Evolutionary conservation across 352 stramenopile genomes (phyloP).

Genomic region (Blastocystis sp.): DNA sequence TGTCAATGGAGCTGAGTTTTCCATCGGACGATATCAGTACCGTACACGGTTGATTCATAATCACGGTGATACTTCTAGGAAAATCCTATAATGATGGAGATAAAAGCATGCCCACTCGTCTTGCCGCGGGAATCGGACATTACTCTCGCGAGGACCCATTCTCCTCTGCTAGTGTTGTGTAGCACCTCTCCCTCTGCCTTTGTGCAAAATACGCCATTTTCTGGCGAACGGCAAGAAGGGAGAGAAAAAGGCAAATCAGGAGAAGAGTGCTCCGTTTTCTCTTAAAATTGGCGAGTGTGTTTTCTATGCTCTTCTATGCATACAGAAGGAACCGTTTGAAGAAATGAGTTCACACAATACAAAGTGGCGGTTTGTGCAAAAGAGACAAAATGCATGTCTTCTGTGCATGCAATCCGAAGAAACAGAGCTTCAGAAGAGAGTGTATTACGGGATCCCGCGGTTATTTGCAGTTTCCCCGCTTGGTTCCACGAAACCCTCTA

Average conservation of each 20-base stretch:
- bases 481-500: background rate
- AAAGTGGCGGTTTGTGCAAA: no score
- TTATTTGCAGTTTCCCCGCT: background rate
- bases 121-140: background rate
- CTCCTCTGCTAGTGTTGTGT: background rate
- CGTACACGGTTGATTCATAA: constrained; percentile 66
- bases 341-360: no score
- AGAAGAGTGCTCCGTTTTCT: background rate
- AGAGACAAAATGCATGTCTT: background rate
- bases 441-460: background rate
- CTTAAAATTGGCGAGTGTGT: no score
- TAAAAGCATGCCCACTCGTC: background rate
- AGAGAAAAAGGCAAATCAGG: background rate
- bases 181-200: no score
- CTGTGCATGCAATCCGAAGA: background rate
- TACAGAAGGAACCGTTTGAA: no score
- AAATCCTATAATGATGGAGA: background rate
- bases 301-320: no score
- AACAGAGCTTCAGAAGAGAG: background rate
- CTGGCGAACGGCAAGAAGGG: background rate
- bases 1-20: constrained; percentile 69
- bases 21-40: constrained; percentile 68
- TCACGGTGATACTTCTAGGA: background rate
- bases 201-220: no score
- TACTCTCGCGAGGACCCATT: background rate